phyloP scores from a whole-genome alignment of 2,329 filamentous ascomycete genomes.

The Aspergillus bombycis region DNA sequence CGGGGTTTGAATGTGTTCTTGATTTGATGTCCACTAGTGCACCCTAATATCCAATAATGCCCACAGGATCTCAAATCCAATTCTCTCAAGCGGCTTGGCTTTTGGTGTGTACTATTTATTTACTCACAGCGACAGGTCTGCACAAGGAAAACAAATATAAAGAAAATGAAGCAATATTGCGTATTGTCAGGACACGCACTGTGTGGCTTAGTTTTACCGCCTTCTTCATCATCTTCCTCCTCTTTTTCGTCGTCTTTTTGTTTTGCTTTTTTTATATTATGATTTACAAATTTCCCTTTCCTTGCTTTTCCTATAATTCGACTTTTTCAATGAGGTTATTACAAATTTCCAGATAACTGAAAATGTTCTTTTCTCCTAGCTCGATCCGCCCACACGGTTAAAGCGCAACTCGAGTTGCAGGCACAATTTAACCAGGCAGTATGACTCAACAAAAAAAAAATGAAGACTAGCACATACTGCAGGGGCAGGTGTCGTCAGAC shows the following conservation, averaged over 20 bases:
- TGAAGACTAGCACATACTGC: not conserved
- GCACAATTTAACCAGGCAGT: not conserved
- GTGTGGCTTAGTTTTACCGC: not conserved
- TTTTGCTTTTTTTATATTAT: not conserved
- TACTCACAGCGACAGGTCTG: not conserved
- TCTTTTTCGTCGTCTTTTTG: no score
- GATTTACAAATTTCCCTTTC: not conserved
- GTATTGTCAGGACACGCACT: not conserved
- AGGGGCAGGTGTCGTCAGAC: constrained; percentile 11
- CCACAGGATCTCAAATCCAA: constrained; percentile 6
- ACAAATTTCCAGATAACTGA: not conserved
- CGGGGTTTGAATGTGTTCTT: not conserved
- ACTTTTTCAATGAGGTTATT: not conserved
- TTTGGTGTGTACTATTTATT: not conserved
- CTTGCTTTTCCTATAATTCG: not conserved
- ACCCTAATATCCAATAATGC: constrained; percentile 5
- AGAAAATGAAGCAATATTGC: no score
- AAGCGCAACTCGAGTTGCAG: constrained; percentile 8
- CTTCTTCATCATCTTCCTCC: not conserved
- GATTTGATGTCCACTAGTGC: not conserved
- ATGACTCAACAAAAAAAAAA: constrained; percentile 8
- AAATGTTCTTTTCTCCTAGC: not conserved
- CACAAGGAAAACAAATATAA: no score
- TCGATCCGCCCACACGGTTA: constrained; percentile 9
- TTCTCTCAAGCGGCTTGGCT: not conserved